phyloP scores from a whole-genome alignment of 2,329 filamentous ascomycete species.

The Cordyceps javanica region DNA sequence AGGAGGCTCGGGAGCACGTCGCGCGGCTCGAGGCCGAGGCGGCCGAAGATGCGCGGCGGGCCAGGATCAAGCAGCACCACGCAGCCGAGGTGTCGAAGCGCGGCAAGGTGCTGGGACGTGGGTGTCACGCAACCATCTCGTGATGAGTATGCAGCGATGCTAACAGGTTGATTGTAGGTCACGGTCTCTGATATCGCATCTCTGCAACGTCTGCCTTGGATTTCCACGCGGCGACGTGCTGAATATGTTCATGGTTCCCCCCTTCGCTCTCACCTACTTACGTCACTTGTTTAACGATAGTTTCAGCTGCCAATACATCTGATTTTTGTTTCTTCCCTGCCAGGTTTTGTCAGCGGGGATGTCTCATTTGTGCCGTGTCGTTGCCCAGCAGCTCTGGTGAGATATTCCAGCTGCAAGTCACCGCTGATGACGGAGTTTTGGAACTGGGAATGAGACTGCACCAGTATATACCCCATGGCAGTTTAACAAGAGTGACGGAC shows the following conservation, averaged over 20 bases:
- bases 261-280: no score
- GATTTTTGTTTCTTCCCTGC: no score
- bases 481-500: no score
- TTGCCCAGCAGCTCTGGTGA: no score
- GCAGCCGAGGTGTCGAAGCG: slow-evolving; percentile 61
- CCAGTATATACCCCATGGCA: no score
- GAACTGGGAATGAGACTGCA: no score
- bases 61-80: slow-evolving; percentile 63
- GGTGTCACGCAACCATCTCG: slow-evolving; percentile 29
- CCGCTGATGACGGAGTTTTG: no score
- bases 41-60: slow-evolving; percentile 55
- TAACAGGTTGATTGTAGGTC: background rate
- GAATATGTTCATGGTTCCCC: no score
- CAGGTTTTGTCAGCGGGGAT: background rate
- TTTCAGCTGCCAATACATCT: background rate
- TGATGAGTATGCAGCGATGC: background rate
- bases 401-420: no score
- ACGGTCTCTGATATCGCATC: background rate
- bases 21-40: slow-evolving; percentile 59
- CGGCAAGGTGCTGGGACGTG: slow-evolving; percentile 63
- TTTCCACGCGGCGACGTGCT: no score
- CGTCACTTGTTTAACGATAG: no score
- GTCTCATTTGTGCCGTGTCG: background rate
- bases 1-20: slow-evolving; percentile 58
- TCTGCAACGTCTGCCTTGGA: background rate